A percentile compares a stretch with the other conserved stretches of the same genome.
These are phyloP conservation scores for Polyporus tsugae DNA, from an alignment of 1,284 basidiomycete species.

Conservation along the genomic window DNA sequence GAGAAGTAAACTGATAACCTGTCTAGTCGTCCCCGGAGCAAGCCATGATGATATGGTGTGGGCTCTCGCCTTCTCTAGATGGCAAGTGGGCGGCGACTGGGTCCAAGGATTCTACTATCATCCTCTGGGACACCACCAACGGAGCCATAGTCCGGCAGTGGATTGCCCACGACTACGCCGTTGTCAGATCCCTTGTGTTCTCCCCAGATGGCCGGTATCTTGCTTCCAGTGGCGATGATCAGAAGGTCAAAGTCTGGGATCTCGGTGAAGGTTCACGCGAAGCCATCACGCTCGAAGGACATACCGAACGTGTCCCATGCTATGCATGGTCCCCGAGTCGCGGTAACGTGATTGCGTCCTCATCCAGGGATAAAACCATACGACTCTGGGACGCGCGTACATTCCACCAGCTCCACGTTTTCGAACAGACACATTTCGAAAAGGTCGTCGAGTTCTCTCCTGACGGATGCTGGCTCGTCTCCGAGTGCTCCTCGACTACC, in stretches of 20 bases:
- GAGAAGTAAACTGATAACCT: neutral
- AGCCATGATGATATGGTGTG: slow-evolving; percentile 20
- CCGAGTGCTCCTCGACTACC: neutral
- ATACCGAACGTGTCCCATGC: slow-evolving; percentile 22
- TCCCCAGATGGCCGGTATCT: slow-evolving; percentile 35
- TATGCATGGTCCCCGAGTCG: slow-evolving; percentile 35
- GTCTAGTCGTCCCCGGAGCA: neutral
- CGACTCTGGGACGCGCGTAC: slow-evolving; percentile 28
- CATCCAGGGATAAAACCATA: slow-evolving; percentile 22
- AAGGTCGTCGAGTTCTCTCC: neutral
- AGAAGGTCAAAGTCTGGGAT: slow-evolving; percentile 31
- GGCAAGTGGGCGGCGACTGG: slow-evolving; percentile 29
- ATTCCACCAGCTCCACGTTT: slow-evolving; percentile 11
- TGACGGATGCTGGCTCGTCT: neutral
- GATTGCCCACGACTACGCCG: slow-evolving; percentile 14
- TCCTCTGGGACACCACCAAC: slow-evolving; percentile 20
- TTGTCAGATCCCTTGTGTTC: slow-evolving; percentile 30
- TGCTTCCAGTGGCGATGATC: slow-evolving; percentile 32
- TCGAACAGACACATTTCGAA: no score
- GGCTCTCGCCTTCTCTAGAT: slow-evolving; percentile 31
- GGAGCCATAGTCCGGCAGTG: slow-evolving; percentile 11
- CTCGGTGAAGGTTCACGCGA: slow-evolving; percentile 12
- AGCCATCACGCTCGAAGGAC: slow-evolving; percentile 22
- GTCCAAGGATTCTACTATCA: slow-evolving; percentile 28
- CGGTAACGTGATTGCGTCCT: slow-evolving; percentile 27